Base-by-base conservation (phyloP, 2,329 filamentous ascomycete species). In the Orbilia quercus region DNA sequence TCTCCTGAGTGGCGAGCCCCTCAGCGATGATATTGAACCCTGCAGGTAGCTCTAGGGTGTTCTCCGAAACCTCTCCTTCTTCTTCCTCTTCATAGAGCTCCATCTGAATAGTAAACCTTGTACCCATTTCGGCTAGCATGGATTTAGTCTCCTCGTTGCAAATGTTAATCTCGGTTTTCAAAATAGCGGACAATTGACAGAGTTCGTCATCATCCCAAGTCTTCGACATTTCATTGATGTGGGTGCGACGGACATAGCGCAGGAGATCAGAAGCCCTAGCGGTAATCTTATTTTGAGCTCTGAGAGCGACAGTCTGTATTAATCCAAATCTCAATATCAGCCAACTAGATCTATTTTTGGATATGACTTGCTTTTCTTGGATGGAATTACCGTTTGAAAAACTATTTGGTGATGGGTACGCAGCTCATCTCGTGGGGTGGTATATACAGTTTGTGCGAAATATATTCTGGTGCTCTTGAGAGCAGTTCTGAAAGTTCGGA, bases 81-180 rank as follows among this genome's bases (percentile, higher is more conserved):
- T 9, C 23, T 12, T 72, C 48, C 6, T 45, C 47, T 2, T 66
- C 48, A 14, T 73, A 57, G 12, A 55, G 38, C 4, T 48, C 25
- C 16, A 73, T 62, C 6, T 73, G 47, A 20, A 73, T 54, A 6
- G 47, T 62, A 23, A 73, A 73, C 28, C 47, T 66, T n/a, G 53
- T 62, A n/a, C 54, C 54, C 69, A 73, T 66, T 34, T 65, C 69
- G n/a, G 55, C 36, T 9, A 66, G 28, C 69, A 73, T 73, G 12
- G 31, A 28, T n/a, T 65, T 44, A 9, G 42, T 72, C n/a, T 72
- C 67, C 12, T 72, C 48, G 1, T 23, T 44, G 36, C 67, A 72
- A 2, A 20, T 28, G 0, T 28, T 23, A 18, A 59, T 23, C 16
- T 72, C 51, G 1, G 45, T 9, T 11, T 25, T 22, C 1, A 72